These are phyloP conservation scores for Pontederia paniculata DNA, from an alignment of 176 grass and related monocot species.

Conservation along the genomic window DNA sequence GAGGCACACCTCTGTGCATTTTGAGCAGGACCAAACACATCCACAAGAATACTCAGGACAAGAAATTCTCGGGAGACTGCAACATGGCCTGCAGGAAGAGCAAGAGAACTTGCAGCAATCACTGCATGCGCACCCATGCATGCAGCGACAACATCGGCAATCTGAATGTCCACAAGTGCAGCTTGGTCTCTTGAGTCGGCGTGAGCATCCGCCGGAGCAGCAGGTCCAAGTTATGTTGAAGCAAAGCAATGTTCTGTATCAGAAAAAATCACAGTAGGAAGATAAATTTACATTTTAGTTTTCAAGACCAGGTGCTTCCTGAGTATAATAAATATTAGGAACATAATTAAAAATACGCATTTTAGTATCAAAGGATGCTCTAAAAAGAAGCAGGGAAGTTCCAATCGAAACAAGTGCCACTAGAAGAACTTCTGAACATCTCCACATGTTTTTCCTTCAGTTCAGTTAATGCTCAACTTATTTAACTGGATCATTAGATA, in stretches of 20 bases:
- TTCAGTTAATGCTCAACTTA: too few relatives aligned
- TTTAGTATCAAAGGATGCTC: too few relatives aligned
- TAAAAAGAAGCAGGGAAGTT: too few relatives aligned
- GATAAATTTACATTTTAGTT: not conserved
- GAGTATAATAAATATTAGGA: not conserved
- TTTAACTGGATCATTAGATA: too few relatives aligned
- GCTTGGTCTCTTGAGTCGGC: slow-evolving; percentile 1
- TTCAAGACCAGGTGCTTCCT: not conserved
- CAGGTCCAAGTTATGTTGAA: slow-evolving; percentile 40
- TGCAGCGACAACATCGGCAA: not conserved
- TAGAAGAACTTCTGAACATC: too few relatives aligned
- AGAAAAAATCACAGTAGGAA: not conserved
- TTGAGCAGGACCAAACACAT: slow-evolving; percentile 70
- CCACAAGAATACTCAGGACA: slow-evolving; percentile 79
- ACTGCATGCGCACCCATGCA: slow-evolving; percentile 15
- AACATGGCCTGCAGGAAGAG: slow-evolving; percentile 25
- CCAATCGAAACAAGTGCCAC: too few relatives aligned
- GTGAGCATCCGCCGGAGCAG: slow-evolving; percentile 37
- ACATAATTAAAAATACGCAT: too few relatives aligned
- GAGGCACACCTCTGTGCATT: slow-evolving; percentile 31
- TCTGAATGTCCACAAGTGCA: slow-evolving; percentile 10
- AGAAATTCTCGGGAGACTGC: slow-evolving; percentile 19
- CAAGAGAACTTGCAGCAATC: slow-evolving; percentile 25
- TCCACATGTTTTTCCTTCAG: too few relatives aligned
- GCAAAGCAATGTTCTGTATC: slow-evolving; percentile 46